Evolutionary conservation across 495 filamentous ascomycete species (phyloP).

Genomic region (Lindgomyces ingoldianus): DNA sequence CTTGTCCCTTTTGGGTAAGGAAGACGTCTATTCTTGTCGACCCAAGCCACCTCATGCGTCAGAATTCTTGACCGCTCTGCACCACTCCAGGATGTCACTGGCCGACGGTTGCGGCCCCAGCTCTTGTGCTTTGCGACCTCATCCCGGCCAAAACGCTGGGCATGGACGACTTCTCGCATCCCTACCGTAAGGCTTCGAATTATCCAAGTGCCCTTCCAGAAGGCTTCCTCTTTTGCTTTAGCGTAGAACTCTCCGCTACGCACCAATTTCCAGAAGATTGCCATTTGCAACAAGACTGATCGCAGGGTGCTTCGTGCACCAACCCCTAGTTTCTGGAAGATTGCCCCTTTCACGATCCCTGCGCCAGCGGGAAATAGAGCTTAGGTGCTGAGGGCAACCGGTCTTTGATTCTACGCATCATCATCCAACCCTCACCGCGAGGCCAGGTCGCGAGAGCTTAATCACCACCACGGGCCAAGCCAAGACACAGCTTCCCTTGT

Average conservation of each 20-base stretch:
- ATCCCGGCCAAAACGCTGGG: conserved; percentile 2
- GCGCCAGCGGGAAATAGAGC: neutral
- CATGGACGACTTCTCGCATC: conserved; percentile 22
- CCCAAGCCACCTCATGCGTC: conserved; percentile 26
- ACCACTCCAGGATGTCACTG: conserved; percentile 22
- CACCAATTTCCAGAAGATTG: conserved; percentile 39
- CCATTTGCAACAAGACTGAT: conserved; percentile 17
- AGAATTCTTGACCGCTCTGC: conserved; percentile 19
- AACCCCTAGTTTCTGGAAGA: conserved; percentile 31
- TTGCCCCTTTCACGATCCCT: conserved; percentile 20
- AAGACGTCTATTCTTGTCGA: conserved; percentile 25
- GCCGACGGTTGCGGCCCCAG: conserved; percentile 22
- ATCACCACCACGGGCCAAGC: neutral
- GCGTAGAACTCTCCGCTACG: conserved; percentile 9
- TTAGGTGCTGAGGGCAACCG: neutral
- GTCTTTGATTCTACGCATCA: too few relatives aligned
- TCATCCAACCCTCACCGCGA: too few relatives aligned
- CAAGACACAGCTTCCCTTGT: neutral
- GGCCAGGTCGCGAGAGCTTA: too few relatives aligned
- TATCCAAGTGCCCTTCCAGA: conserved; percentile 38
- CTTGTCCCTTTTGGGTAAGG: conserved; percentile 12
- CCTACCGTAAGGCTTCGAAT: conserved; percentile 28
- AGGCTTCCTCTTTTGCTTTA: conserved; percentile 28
- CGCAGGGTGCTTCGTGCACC: conserved; percentile 25
- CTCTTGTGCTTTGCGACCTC: conserved; percentile 6